A percentile compares a stretch with the other conserved stretches of the same genome.
These are phyloP conservation scores for Pleurotus tuoliensis DNA, from an alignment of 768 basidiomycete genomes.

Conservation along the genomic window DNA sequence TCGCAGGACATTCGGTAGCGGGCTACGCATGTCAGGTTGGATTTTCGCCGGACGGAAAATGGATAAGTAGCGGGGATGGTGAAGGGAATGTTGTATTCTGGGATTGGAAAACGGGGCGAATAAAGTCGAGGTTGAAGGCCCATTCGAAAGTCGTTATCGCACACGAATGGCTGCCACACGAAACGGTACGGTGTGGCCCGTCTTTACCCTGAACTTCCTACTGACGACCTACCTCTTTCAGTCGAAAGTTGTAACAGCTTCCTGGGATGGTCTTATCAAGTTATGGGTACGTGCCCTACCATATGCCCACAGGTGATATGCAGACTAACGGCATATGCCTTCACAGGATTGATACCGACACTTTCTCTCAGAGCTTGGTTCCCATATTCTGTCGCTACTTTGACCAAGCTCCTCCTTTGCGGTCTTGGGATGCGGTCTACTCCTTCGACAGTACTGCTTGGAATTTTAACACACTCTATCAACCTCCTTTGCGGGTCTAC, in stretches of 20 bases:
- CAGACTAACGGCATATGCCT: slow-evolving; percentile 10
- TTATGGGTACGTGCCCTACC: slow-evolving; percentile 70
- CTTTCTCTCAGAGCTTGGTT: not conserved
- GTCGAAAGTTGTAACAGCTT: slow-evolving; percentile 96
- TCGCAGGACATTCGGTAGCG: slow-evolving; percentile 94
- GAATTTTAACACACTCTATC: too few relatives aligned
- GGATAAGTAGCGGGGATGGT: slow-evolving; percentile 96
- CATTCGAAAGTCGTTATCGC: slow-evolving; percentile 97
- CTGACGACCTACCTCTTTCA: slow-evolving; percentile 30
- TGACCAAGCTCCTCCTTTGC: not conserved
- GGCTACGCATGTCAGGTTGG: slow-evolving; percentile 97
- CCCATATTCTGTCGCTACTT: not conserved
- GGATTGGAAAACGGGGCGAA: slow-evolving; percentile 99
- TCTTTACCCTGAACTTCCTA: slow-evolving; percentile 33
- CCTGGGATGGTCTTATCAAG: slow-evolving; percentile 98
- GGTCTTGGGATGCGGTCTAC: not conserved
- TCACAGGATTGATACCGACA: slow-evolving; percentile 33
- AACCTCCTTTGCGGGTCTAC: not conserved
- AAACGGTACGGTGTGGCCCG: slow-evolving; percentile 72
- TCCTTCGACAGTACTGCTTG: not conserved
- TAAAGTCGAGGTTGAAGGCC: slow-evolving; percentile 84
- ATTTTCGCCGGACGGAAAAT: slow-evolving; percentile 97
- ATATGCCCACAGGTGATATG: slow-evolving; percentile 7
- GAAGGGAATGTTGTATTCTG: slow-evolving; percentile 96
- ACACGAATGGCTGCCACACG: slow-evolving; percentile 98